phyloP scores from a whole-genome alignment of 2,329 filamentous ascomycete species.

The Achaetomium macrosporum region DNA sequence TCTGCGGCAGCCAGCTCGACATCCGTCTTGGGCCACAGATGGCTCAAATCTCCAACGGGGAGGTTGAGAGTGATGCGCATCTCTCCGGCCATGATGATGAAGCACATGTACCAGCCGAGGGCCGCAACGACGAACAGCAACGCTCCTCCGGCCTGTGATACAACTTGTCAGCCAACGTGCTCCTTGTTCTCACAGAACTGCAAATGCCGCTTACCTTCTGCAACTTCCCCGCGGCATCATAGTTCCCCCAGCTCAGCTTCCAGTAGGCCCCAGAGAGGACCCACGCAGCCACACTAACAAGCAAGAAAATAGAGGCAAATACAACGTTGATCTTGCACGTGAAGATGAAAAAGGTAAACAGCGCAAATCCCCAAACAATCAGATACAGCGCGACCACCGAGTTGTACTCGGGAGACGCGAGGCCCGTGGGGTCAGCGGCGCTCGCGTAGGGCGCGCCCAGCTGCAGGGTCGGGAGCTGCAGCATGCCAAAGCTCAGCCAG shows the following conservation, averaged over 20 bases:
- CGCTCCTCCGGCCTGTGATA: slow-evolving; percentile 31
- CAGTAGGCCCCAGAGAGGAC: slow-evolving; percentile 44
- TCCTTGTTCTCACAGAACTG: no score
- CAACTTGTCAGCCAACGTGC: no score
- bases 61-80: slow-evolving; percentile 44
- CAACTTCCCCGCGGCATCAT: slow-evolving; percentile 35
- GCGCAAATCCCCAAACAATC: slow-evolving; percentile 47
- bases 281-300: slow-evolving; percentile 41
- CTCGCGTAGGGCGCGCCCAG: slow-evolving; percentile 40
- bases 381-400: slow-evolving; percentile 44
- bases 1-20: slow-evolving; percentile 19
- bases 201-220: slow-evolving; percentile 35
- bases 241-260: slow-evolving; percentile 40
- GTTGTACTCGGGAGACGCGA: slow-evolving; percentile 41
- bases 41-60: slow-evolving; percentile 46
- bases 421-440: slow-evolving; percentile 38
- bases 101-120: slow-evolving; percentile 48
- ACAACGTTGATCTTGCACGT: slow-evolving; percentile 45
- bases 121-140: slow-evolving; percentile 41
- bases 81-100: slow-evolving; percentile 49
- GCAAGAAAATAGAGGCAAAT: slow-evolving; percentile 44
- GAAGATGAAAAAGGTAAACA: slow-evolving; percentile 47
- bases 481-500: slow-evolving; percentile 46
- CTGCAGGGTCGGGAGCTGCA: slow-evolving; percentile 44
- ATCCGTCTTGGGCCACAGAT: slow-evolving; percentile 40